Evolutionary conservation across 2,329 filamentous ascomycete genomes (phyloP).

Genomic region (Scytalidium sp.): DNA sequence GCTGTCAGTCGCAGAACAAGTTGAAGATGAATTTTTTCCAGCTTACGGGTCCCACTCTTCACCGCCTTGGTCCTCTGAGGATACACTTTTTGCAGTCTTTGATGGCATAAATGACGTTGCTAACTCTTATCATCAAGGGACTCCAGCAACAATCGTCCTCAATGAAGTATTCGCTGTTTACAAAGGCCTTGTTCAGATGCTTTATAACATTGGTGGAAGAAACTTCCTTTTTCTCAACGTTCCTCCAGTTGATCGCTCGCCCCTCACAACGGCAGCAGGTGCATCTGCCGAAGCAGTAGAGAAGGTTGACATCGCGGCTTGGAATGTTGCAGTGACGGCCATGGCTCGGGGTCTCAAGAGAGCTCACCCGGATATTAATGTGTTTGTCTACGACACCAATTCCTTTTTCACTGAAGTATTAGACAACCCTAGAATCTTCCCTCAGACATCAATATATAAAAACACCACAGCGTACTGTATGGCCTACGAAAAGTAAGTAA

Average conservation of each 20-base stretch:
- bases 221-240: slow-evolving; percentile 60
- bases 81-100: slow-evolving; percentile 45
- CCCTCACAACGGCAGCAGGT: slow-evolving; percentile 41
- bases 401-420: slow-evolving; percentile 49
- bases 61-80: slow-evolving; percentile 29
- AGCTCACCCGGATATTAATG: slow-evolving; percentile 37
- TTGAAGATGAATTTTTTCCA: slow-evolving; percentile 38
- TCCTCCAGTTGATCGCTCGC: slow-evolving; percentile 54
- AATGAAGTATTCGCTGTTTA: slow-evolving; percentile 43
- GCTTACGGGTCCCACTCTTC: slow-evolving; percentile 29
- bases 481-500: slow-evolving; percentile 53
- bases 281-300: slow-evolving; percentile 29
- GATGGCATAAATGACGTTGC: slow-evolving; percentile 56
- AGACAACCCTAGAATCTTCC: slow-evolving; percentile 45
- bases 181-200: slow-evolving; percentile 34
- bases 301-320: slow-evolving; percentile 44
- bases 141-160: slow-evolving; percentile 27
- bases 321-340: slow-evolving; percentile 43
- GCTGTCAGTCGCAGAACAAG: slow-evolving; percentile 33
- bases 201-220: slow-evolving; percentile 51
- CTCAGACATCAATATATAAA: slow-evolving; percentile 48
- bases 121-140: slow-evolving; percentile 39
- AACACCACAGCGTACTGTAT: slow-evolving; percentile 55
- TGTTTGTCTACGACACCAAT: slow-evolving; percentile 52
- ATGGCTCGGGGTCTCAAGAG: slow-evolving; percentile 34